phyloP scores from a whole-genome alignment of 202 grass and related monocot species.

The Zizania palustris region DNA sequence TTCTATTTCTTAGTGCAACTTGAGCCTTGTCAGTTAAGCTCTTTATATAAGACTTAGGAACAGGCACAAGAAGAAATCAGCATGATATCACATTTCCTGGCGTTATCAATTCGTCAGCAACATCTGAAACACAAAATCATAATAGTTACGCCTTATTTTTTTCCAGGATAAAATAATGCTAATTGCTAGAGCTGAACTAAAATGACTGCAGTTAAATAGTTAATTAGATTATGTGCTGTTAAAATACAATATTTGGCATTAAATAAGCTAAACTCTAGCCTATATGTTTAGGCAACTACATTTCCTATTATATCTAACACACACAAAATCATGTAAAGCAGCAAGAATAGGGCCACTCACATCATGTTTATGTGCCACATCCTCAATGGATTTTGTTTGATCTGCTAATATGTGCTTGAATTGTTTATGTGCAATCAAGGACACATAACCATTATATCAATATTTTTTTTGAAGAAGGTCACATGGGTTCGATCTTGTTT shows the following conservation, averaged over 20 bases:
- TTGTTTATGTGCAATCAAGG: no score
- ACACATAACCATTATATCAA: no score
- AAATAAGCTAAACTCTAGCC: not conserved
- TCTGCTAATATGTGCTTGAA: no score
- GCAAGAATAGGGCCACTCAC: no score
- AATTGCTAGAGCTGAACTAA: not conserved
- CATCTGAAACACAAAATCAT: conserved; percentile 50
- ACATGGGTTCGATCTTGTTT: no score
- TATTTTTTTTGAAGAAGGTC: no score
- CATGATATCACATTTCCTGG: conserved; percentile 63
- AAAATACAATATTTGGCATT: not conserved
- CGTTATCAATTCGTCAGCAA: conserved; percentile 62
- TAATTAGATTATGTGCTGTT: conserved; percentile 26
- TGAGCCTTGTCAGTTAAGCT: conserved; percentile 60
- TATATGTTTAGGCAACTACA: no score
- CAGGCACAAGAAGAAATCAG: conserved; percentile 56
- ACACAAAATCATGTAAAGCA: no score
- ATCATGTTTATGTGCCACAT: no score
- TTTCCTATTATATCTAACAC: no score
- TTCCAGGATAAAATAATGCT: conserved; percentile 6
- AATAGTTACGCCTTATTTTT: conserved; percentile 35
- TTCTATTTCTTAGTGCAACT: conserved; percentile 55
- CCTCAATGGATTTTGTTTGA: no score
- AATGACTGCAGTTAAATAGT: conserved; percentile 28
- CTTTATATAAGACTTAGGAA: conserved; percentile 65